Conservation (phyloP, 805 yeast species). For the Metschnikowia gruessii region DNA sequence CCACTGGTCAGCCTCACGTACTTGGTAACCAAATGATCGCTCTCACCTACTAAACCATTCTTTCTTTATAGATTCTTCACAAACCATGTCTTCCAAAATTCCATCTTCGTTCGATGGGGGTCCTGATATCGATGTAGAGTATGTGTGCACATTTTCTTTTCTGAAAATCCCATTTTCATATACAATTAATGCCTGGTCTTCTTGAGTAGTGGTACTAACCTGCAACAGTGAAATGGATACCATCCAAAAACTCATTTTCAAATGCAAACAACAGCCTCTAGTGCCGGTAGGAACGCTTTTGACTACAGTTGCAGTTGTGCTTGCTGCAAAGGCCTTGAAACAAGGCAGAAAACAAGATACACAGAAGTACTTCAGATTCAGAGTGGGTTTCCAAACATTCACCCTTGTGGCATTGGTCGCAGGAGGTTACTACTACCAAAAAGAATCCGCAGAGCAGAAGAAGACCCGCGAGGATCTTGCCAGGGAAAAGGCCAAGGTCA, state of each 20-base stretch:
- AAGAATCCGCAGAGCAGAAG: conserved; percentile 42
- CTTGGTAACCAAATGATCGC: not conserved
- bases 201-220: conserved; percentile 15
- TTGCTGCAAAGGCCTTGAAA: conserved; percentile 75
- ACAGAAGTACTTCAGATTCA: conserved; percentile 83
- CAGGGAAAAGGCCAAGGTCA: conserved; percentile 73
- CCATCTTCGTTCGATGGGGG: conserved; percentile 51
- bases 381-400: conserved; percentile 82
- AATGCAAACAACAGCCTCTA: conserved; percentile 81
- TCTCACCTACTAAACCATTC: not conserved
- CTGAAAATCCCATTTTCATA: not conserved
- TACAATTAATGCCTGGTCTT: not conserved
- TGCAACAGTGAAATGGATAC: conserved; percentile 39
- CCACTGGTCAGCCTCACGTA: not conserved
- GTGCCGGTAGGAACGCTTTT: conserved; percentile 81
- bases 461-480: conserved; percentile 56
- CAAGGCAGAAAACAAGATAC: conserved; percentile 72
- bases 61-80: not conserved
- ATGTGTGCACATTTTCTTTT: conserved; percentile 25
- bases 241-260: conserved; percentile 53
- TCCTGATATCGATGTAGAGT: conserved; percentile 41
- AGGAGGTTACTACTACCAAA: conserved; percentile 71
- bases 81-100: conserved; percentile 16
- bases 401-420: conserved; percentile 79
- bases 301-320: conserved; percentile 74